phyloP scores from a whole-genome alignment of 495 filamentous ascomycete genomes.

The Penicillium waksmanii region DNA sequence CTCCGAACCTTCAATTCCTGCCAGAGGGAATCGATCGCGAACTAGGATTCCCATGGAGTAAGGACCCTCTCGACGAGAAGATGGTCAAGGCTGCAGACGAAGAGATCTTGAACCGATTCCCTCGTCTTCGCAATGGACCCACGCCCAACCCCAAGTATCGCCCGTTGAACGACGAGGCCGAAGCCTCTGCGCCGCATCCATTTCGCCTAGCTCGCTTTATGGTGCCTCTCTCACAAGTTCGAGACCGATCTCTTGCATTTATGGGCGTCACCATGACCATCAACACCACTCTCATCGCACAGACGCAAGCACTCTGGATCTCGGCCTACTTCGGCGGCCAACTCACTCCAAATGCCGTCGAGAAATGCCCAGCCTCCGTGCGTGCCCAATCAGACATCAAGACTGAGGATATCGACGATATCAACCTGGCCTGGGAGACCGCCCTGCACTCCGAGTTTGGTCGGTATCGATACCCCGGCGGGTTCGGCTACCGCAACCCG shows the following conservation, averaged over 20 bases:
- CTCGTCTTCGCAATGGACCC: conserved; percentile 56
- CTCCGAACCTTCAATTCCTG: conserved; percentile 64
- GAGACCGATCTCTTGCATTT: conserved; percentile 66
- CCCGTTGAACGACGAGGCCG: conserved; percentile 33
- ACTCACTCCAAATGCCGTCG: conserved; percentile 33
- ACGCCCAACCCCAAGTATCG: conserved; percentile 33
- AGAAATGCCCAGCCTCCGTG: conserved; percentile 27
- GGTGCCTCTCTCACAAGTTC: conserved; percentile 61
- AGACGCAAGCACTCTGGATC: conserved; percentile 75
- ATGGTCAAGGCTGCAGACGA: conserved; percentile 56
- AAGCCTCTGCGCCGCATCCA: conserved; percentile 40
- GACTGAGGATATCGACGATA: conserved; percentile 21
- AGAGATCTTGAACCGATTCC: conserved; percentile 70
- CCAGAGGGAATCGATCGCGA: conserved; percentile 50
- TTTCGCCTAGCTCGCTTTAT: conserved; percentile 71
- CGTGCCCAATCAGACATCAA: conserved; percentile 22
- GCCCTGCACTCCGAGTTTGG: conserved; percentile 69
- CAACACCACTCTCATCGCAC: conserved; percentile 62
- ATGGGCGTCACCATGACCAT: conserved; percentile 67
- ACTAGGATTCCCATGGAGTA: conserved; percentile 44
- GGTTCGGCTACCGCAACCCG: conserved; percentile 64
- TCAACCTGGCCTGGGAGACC: conserved; percentile 56
- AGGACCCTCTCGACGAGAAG: conserved; percentile 29
- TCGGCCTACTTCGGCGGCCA: conserved; percentile 62
- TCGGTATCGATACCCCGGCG: conserved; percentile 68